Base-by-base conservation (phyloP, 2,329 filamentous ascomycete species). In the Colletotrichum salicis region DNA sequence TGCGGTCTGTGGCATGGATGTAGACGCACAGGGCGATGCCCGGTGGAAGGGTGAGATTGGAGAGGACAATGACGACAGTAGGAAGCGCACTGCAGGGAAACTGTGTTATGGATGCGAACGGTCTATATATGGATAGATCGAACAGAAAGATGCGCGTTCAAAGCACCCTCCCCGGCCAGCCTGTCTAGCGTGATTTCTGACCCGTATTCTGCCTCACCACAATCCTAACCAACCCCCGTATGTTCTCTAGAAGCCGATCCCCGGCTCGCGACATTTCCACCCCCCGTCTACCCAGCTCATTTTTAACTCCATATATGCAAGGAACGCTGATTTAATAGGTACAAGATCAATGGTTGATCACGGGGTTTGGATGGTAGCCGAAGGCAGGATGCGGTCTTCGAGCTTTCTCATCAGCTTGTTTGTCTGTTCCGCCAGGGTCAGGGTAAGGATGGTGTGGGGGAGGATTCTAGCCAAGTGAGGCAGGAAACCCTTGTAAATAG, bases 401-500 rank as follows among this genome's bases (percentile, higher is more conserved):
- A 97, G 83, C 80, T 90, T 93, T 75, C 93, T 89, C 85, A 99
- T 91, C 64, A 97, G 83, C 86, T 97, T 98, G 83, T 97, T 98
- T 11, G 96, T 98, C 85, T 99, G 96, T 84, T 99, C 96, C 3
- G 96, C 96, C 79, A 99, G 86, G 74, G 92, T 96, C 76, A 99
- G 88, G 1, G 96, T 99, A 76, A 98, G 84, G 80, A 98, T 95
- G 51, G 96, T 99, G 82, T 99, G 96, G 57, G 96, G 96, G 78
- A 99, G 84, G 78, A 99, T 98, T 77, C 96, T 88, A 37, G 96
- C 95, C 75, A 99, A 85, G 84, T 99, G 96, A 19, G 96, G 96
- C 79, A 97, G 90, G 86, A 97, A 98, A 71, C 96, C 96, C 86
- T 99, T 99, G 87, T 99, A 99, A 70, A 99, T 94, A 73, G 96